Conservation (phyloP, 306 rosid species). For the Inga laurina region DNA sequence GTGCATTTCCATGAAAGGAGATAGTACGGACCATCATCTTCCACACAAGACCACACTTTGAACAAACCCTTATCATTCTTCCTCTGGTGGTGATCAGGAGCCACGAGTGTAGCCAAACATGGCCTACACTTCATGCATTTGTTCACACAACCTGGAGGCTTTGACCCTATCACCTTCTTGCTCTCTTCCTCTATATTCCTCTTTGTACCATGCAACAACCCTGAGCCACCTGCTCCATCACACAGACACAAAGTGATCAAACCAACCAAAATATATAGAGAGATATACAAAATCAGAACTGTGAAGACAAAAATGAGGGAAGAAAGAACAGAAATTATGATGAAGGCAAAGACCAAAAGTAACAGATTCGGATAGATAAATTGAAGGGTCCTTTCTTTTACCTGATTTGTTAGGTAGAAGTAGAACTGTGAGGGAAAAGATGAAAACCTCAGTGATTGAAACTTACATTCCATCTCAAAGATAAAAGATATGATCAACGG, state of each 20-base stretch:
- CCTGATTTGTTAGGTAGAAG: conserved; percentile 63
- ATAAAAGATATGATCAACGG: too few relatives aligned
- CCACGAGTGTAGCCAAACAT: conserved; percentile 70
- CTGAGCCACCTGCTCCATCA: conserved; percentile 36
- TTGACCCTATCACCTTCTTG: conserved; percentile 70
- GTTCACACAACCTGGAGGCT: conserved; percentile 74
- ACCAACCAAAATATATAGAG: background rate
- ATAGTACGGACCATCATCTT: conserved; percentile 39
- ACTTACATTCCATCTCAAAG: conserved; percentile 23
- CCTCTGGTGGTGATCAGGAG: conserved; percentile 57
- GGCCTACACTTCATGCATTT: conserved; percentile 87
- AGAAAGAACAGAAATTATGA: background rate
- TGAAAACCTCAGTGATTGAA: conserved; percentile 60
- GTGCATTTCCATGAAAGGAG: too few relatives aligned
- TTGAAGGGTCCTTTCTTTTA: conserved; percentile 25
- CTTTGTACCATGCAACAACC: conserved; percentile 9
- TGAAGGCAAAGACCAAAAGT: background rate
- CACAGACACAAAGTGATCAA: background rate
- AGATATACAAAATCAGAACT: background rate
- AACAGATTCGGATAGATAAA: background rate
- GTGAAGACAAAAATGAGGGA: background rate
- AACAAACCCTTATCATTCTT: background rate
- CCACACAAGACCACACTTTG: conserved; percentile 24
- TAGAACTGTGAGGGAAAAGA: conserved; percentile 52
- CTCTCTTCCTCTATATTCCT: conserved; percentile 15